Percentiles rank a stretch among this genome's conserved stretches.
Evolutionary conservation across 2,329 filamentous ascomycete genomes (phyloP).

Genomic region (Cordyceps cateniannulata): DNA sequence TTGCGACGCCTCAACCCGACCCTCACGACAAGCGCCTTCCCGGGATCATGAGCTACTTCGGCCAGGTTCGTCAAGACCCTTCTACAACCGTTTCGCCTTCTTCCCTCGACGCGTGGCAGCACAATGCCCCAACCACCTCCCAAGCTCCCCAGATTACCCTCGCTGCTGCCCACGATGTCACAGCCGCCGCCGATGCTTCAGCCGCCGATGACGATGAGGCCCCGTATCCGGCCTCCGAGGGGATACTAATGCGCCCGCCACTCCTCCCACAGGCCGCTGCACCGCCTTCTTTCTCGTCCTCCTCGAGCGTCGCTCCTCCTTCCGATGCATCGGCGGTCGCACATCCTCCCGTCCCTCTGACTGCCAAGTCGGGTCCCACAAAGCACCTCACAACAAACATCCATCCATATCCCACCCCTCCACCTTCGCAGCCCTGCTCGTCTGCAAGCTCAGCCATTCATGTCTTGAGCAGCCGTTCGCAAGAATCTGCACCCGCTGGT

Average conservation of each 20-base stretch:
- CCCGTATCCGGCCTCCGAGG: conserved; percentile 5
- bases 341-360: conserved; percentile 30
- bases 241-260: background rate
- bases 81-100: conserved; percentile 36
- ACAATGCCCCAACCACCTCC: conserved; percentile 17
- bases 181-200: background rate
- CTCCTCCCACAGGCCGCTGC: background rate
- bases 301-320: background rate
- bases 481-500: conserved; percentile 4
- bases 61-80: conserved; percentile 94
- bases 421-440: conserved; percentile 43
- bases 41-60: conserved; percentile 95
- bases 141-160: conserved; percentile 8
- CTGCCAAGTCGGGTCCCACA: conserved; percentile 22
- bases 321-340: background rate
- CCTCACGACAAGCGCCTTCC: conserved; percentile 90
- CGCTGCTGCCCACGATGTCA: background rate
- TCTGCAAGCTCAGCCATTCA: conserved; percentile 22
- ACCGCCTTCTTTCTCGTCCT: background rate
- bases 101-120: conserved; percentile 27
- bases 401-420: conserved; percentile 50
- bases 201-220: background rate
- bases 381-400: conserved; percentile 27
- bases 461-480: background rate
- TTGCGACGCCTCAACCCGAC: conserved; percentile 90